phyloP scores from a whole-genome alignment of 768 basidiomycete genomes.

The Paxillus rubicundulus region DNA sequence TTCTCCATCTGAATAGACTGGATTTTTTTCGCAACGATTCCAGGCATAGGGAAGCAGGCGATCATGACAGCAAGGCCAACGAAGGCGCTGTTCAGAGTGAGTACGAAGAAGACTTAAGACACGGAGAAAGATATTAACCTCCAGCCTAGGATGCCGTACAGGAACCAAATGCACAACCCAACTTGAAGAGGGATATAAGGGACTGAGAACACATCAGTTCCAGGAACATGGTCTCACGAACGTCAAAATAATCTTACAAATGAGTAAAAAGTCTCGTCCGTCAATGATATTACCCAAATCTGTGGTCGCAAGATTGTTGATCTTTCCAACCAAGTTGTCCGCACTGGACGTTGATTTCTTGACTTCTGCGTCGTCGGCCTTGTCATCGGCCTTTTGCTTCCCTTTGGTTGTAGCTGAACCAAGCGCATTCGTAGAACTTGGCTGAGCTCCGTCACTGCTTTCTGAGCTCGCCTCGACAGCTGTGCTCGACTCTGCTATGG shows the following conservation, averaged over 20 bases:
- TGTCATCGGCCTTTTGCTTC: slow-evolving; percentile 2
- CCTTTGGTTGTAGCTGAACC: not conserved
- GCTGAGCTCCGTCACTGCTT: slow-evolving; percentile 3
- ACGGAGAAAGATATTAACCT: slow-evolving; percentile 11
- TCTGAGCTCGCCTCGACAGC: slow-evolving; percentile 9
- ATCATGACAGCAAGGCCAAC: slow-evolving; percentile 51
- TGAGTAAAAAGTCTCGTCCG: slow-evolving; percentile 16
- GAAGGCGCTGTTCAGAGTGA: slow-evolving; percentile 34
- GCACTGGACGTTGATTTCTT: slow-evolving; percentile 18
- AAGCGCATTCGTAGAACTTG: not conserved
- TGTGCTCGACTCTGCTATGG: slow-evolving; percentile 10
- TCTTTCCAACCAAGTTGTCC: slow-evolving; percentile 63
- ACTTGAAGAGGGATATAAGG: slow-evolving; percentile 11
- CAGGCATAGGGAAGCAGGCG: slow-evolving; percentile 56
- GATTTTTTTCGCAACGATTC: slow-evolving; percentile 47
- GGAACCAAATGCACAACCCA: slow-evolving; percentile 37
- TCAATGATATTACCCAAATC: slow-evolving; percentile 16
- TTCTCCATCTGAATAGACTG: slow-evolving; percentile 47
- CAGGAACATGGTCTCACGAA: not conserved
- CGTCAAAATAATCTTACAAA: not conserved
- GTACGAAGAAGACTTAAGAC: not conserved
- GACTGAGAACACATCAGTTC: not conserved
- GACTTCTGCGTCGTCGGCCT: not conserved
- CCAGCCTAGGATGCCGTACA: slow-evolving; percentile 50
- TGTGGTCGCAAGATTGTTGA: slow-evolving; percentile 74